Evolutionary conservation across 164 flowering plant genomes (phyloP).

Genomic region (Echeveria elegans): DNA sequence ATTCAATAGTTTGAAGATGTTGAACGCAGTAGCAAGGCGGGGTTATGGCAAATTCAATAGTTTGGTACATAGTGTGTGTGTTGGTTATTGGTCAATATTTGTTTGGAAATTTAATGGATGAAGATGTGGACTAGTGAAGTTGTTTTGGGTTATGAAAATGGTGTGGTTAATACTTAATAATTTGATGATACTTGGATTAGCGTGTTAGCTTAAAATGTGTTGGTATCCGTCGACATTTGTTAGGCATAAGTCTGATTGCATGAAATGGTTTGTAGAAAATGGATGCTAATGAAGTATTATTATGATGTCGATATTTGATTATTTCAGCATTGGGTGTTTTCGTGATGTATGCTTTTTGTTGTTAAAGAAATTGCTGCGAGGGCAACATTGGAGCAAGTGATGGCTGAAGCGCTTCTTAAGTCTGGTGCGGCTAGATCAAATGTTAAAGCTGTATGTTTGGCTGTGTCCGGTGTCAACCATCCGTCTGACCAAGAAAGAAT

Average conservation of each 20-base stretch:
- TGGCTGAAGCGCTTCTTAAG: constrained; percentile 41
- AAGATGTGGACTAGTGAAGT: not conserved
- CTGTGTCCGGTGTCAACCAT: constrained; percentile 62
- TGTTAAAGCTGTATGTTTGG: constrained; percentile 58
- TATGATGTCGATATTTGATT: not conserved
- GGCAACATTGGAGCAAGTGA: constrained; percentile 46
- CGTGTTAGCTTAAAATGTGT: not conserved
- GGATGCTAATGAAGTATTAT: too few relatives aligned
- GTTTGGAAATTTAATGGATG: not conserved
- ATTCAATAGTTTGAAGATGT: not conserved
- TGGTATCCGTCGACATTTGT: not conserved
- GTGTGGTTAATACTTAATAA: not conserved
- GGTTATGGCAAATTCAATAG: too few relatives aligned
- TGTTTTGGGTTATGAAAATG: not conserved
- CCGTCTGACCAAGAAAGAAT: constrained; percentile 9
- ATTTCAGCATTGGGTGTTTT: not conserved
- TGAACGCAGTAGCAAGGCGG: not conserved
- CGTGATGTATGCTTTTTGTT: too few relatives aligned
- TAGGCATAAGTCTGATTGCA: not conserved
- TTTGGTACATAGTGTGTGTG: not conserved
- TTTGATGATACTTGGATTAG: not conserved
- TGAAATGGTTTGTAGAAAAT: not conserved
- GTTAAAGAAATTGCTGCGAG: constrained; percentile 46
- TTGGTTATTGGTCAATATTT: not conserved
- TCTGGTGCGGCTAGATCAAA: constrained; percentile 33